Base-by-base conservation (phyloP, 2,329 filamentous ascomycete species). In the Arthrobotrys pseudoclavata region DNA sequence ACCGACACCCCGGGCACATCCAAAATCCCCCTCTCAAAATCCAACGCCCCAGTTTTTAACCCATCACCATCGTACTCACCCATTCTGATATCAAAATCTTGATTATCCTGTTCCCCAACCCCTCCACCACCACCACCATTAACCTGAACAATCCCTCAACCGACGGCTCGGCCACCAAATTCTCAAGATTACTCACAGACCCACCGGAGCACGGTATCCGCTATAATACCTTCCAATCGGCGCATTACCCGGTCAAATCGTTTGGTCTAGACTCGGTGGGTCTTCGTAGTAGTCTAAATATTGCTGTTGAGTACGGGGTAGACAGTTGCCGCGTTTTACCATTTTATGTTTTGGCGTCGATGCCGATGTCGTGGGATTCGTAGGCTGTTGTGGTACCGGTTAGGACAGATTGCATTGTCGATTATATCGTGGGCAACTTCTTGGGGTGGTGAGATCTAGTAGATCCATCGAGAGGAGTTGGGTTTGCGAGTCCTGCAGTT, bases 271-370 rank as follows among this genome's bases (percentile, higher is more conserved):
- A 37, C 13, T 12, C 3, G 63, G 63, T 12, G 48, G 48, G 5
- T 66, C 62, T 1, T 12, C n/a, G n/a, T 50, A 64, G 26, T 64
- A 47, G 5, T 52, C 48, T 3, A 26, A n/a, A 29, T 52, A 52
- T 9, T 29, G 26, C 9, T 40, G 9, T 4, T 12, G 26, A 2
- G 37, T 48, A 9, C 20, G 1, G 1, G 34, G 3, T 10, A 69
- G 9, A 18, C 66, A 69, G n/a, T 45, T 47, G 1, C 66, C 66
- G 6, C 66, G 22, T 31, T 69, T 69, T 24, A 6, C 20, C 4
- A 69, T 18, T 26, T 26, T 53, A 9, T 48, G 24, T 7, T 52
- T 66, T 15, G 2, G 3, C 1, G 1, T 57, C 52, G 18, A 57
- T 24, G 22, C 22, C 52, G 4, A 57, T 22, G 12, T 57, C 18